Conservation (phyloP, 1,284 basidiomycete genomes). For the Microbotryum lychnidis-dioicae region DNA sequence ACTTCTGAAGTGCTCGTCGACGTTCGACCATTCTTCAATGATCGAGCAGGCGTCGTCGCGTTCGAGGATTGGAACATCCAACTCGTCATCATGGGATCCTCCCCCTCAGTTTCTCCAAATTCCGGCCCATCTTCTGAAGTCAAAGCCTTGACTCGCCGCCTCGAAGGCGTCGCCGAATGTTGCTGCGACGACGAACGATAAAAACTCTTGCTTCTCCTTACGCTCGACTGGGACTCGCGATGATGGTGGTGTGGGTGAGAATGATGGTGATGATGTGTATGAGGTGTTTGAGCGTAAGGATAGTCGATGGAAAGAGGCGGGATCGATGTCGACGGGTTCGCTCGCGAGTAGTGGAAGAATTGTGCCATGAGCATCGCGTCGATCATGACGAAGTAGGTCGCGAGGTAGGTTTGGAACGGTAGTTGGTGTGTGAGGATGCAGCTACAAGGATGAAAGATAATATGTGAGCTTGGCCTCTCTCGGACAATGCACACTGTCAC, state of each 20-base stretch:
- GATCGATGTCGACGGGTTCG: constrained; percentile 7
- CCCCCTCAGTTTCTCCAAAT: constrained; percentile 46
- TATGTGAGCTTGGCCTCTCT: not conserved
- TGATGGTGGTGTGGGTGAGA: constrained; percentile 30
- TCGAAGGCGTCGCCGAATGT: constrained; percentile 37
- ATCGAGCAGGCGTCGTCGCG: not conserved
- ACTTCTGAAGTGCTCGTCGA: too few relatives aligned
- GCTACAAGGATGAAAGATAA: not conserved
- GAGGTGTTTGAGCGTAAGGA: constrained; percentile 17
- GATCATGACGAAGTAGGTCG: constrained; percentile 73
- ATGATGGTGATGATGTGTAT: constrained; percentile 26
- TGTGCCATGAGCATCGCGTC: constrained; percentile 22
- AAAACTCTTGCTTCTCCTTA: not conserved
- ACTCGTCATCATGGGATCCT: constrained; percentile 56
- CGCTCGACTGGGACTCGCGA: constrained; percentile 5
- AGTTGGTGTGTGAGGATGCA: constrained; percentile 83
- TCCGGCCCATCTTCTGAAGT: too few relatives aligned
- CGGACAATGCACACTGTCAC: not conserved
- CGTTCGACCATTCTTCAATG: too few relatives aligned
- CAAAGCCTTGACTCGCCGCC: constrained; percentile 14
- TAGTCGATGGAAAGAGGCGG: constrained; percentile 27
- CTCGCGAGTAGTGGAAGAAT: constrained; percentile 60
- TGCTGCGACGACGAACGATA: not conserved
- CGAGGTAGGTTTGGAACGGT: constrained; percentile 91
- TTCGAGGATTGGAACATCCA: constrained; percentile 54